A percentile compares a stretch with the other conserved stretches of the same genome.
These are phyloP conservation scores for Gynostemma pentaphyllum DNA, from an alignment of 306 rosid genomes.

Conservation along the genomic window DNA sequence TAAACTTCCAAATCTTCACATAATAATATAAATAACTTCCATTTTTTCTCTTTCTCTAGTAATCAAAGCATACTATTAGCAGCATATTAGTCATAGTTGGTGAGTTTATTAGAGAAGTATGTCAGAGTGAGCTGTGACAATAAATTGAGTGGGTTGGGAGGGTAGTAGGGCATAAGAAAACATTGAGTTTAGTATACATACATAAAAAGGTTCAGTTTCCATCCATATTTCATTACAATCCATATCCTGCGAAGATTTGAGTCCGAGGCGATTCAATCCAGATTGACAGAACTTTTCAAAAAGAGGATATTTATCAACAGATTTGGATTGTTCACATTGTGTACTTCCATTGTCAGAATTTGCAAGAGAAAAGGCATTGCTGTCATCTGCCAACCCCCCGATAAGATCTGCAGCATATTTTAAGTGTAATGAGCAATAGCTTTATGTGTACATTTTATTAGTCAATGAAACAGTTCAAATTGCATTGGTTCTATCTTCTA, in stretches of 20 bases:
- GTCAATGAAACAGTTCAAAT: not conserved
- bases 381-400: conserved; percentile 11
- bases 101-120: too few relatives aligned
- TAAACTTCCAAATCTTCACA: not conserved
- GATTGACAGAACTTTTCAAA: conserved; percentile 53
- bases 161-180: too few relatives aligned
- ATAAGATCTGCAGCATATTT: conserved; percentile 27
- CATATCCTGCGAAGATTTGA: conserved; percentile 29
- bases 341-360: conserved; percentile 20
- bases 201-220: conserved; percentile 46
- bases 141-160: too few relatives aligned
- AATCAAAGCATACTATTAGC: too few relatives aligned
- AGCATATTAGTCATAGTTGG: too few relatives aligned
- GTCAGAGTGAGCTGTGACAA: too few relatives aligned
- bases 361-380: conserved; percentile 15
- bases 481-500: not conserved
- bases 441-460: not conserved
- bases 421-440: not conserved
- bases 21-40: not conserved
- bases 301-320: conserved; percentile 24
- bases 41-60: not conserved
- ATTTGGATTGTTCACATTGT: conserved; percentile 21
- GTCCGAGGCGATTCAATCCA: conserved; percentile 62
- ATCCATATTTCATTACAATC: conserved; percentile 50
- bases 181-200: not conserved